Evolutionary conservation across 805 yeast species (phyloP), one percentile per base, ranked within the genome.

Genomic region (Saitoella complicata): DNA sequence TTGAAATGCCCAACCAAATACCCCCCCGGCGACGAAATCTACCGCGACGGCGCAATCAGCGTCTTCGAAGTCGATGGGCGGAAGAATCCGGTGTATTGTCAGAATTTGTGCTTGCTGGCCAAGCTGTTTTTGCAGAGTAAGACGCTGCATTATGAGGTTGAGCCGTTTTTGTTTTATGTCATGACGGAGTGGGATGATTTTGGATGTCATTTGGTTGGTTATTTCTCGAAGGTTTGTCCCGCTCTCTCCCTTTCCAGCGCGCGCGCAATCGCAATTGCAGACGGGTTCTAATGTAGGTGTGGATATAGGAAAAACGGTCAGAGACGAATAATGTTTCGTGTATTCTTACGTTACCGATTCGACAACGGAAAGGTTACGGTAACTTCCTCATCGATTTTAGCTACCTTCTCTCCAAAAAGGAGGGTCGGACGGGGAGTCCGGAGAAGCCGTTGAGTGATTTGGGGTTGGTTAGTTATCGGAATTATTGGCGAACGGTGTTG

Each of bases 51-150:
- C 44, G 59, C 69, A 51, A 64, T 69, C 21, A 75, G 93, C 40
- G 70, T 91, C 36, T 91, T 87, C 73, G 97, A 91, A 60, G 77
- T 91, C 12, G 97, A 91, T 57, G 98, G 98, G 0, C 67, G 93
- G 34, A 81, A 80, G 49, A 77, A 81, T 54, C 77, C 78, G 43
- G 44, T 72, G 43, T 88, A 80, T 57, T 86, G 96, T 61, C 95
- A 86, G 58, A 86, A 85, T 57, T 62, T 91, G 45, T 91, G 98
- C 65, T 66, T 88, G 38, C 61, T 91, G 51, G 94, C 96, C 2
- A 91, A 88, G 58, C 63, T 86, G 47, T 91, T 87, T 55, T 67
- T 91, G 43, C 84, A 87, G 59, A 84, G 95, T 1, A 91, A 91
- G 57, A 85, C 96, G 0, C 66, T 91, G 43, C 87, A 86, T 58